Base-by-base conservation (phyloP, 2,329 filamentous ascomycete species). In the Verticillium isaacii region DNA sequence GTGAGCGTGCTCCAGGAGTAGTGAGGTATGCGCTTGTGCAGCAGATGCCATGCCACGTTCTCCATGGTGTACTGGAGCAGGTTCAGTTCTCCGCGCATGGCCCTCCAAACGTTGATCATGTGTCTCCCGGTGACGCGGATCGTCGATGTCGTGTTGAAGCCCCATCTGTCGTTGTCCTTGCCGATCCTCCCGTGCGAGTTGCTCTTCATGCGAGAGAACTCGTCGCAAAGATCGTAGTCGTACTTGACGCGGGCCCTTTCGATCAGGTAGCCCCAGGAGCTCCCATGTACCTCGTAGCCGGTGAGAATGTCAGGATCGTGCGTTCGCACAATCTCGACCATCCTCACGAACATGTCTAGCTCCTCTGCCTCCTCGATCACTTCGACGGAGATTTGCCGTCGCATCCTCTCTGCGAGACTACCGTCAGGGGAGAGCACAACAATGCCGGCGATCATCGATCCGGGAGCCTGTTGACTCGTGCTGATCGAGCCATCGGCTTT, bases 101-200 rank as follows among this genome's bases (percentile, higher is more conserved):
- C 93, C 68, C 94, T 86, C 93, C 95, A 98, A 56, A 98, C 90
- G 68, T 98, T 98, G 78, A 99, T 93, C 82, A 96, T 92, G 72
- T 98, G 94, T 64, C 95, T 85, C 5, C 95, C 95, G 0, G 93
- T 97, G n/a, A 99, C 86, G 61, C 88, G 88, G 67, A 98, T 93
- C 2, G 92, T 94, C 2, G 93, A 97, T 0, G 93, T 96, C 60
- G 93, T 93, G 65, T 92, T 95, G 78, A 96, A 97, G 0, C 93
- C 94, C 94, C 94, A 98, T 66, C 87, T 85, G 73, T 97, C 93
- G 58, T 87, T 87, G 29, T 96, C 91, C 73, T 92, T 96, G 23
- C 92, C 92, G 70, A 93, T 93, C 60, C 89, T 86, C 2, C 92
- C 91, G 71, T 93, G 89, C 0, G 91, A 92, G 67, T 95, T 87